Base-by-base conservation (phyloP, 371 early-diverging fungal genomes). In the Funneliformis caledonium region DNA sequence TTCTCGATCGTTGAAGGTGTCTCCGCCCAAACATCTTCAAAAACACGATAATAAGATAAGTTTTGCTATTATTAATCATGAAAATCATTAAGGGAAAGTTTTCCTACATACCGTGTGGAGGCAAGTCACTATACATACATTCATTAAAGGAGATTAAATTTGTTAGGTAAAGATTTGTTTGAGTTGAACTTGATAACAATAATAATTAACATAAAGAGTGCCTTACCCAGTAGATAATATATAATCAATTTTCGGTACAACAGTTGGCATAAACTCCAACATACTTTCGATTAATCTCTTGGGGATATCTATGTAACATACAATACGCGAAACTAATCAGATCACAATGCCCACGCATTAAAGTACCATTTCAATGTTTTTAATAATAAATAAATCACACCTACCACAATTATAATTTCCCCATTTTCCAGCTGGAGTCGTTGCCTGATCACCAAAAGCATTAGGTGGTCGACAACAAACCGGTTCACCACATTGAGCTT, bases 401-500 rank as follows among this genome's bases (percentile, higher is more conserved):
- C 11, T 16, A 48, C 69, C 82, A 43, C 82, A 82, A 65, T 70
- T 68, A 62, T 82, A 83, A 68, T 83, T 82, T 33, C 83, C 83
- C 75, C 77, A 82, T 14, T 47, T 70, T 47, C 77, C 76, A 47
- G 83, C 83, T 43, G 83, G 65, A 6, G 74, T 65, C 59, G 77
- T 81, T 16, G 72, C 76, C 31, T 81, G 3, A 9, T 74, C 60
- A 69, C 45, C 73, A 67, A 62, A 56, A n/a, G 47, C 26, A 52
- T 75, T 74, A 11, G 72, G 78, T 31, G 45, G 19, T 19, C 74
- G 83, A 48, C 83, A 83, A 82, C 83, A 83, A 14, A 83, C 50
- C 43, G 83, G 83, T 69, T 61, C 72, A 19, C 73, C 80, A 69
- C 83, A 83, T 26, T 83, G 61, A n/a, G 78, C 81, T 50, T 83